Evolutionary conservation across 1,284 basidiomycete species (phyloP).

Genomic region (Mycosarcoma maydis): DNA sequence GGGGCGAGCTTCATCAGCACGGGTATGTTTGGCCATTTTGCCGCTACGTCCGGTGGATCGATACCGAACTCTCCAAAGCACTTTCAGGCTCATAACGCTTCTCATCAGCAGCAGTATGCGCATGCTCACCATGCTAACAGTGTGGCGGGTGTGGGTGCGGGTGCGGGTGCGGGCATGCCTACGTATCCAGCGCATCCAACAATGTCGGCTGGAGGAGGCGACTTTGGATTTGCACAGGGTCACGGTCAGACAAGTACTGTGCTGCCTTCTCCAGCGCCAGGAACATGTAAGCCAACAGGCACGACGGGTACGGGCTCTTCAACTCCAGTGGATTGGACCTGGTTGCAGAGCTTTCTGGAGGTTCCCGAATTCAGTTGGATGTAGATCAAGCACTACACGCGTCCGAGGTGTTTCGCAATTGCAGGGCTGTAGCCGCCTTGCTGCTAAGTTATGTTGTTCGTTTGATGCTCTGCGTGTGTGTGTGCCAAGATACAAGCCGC

Average conservation of each 20-base stretch:
- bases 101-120: conserved; percentile 13
- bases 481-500: no score
- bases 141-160: background rate
- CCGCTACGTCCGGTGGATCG: conserved; percentile 6
- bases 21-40: conserved; percentile 46
- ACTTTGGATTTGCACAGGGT: conserved; percentile 13
- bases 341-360: conserved; percentile 50
- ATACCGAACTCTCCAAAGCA: conserved; percentile 16
- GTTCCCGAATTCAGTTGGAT: conserved; percentile 49
- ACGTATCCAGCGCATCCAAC: conserved; percentile 2
- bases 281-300: conserved; percentile 16
- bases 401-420: background rate
- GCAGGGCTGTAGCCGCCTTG: no score
- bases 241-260: no score
- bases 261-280: no score
- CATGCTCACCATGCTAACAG: conserved; percentile 2
- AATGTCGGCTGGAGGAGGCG: conserved; percentile 1
- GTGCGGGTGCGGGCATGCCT: background rate
- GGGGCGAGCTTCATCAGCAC: conserved; percentile 34
- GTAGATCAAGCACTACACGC: background rate
- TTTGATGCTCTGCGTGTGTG: background rate
- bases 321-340: conserved; percentile 49
- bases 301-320: conserved; percentile 34
- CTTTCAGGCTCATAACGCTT: no score
- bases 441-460: background rate